Evolutionary conservation across 2,329 filamentous ascomycete genomes (phyloP), one percentile per base, ranked within the genome.

Genomic region (Pseudocercospora macadamiae): DNA sequence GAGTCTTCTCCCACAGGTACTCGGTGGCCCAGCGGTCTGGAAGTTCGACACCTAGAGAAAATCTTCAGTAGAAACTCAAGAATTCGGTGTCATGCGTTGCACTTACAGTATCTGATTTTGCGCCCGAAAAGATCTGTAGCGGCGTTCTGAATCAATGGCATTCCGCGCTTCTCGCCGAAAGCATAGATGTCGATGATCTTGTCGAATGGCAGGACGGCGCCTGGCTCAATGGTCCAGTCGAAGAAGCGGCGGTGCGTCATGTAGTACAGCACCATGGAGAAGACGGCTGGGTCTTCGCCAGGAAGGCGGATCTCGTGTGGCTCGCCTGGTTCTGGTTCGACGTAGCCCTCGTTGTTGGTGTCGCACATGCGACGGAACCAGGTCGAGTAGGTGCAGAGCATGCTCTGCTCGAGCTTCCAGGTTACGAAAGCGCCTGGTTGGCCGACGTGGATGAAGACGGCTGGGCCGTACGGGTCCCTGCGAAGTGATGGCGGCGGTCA

Each of bases 101-200:
- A 8, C n/a, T 52, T 44, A 12, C n/a, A 18, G 14, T 44, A 30
- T 16, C 54, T 55, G 18, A 66, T 59, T n/a, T 59, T 54, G 1
- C 39, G 23, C 0, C 42, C 52, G 28, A 62, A 58, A 8, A 60
- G 34, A 34, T 66, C 59, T n/a, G 23, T 14, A 14, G 36, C 53
- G 19, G 26, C 34, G 45, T 66, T 66, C 39, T 64, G 62, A 7
- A 66, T 47, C 6, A 62, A 28, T 16, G 64, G 61, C 47, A 64
- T 57, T 23, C 44, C 47, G 21, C 53, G 51, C 8, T 51, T 23
- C 7, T 54, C 32, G n/a, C 49, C 63, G 36, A 64, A 58, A 12
- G 44, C 19, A 30, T 54, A 63, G 51, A 64, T 21, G 18, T 57
- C 51, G 44, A 64, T 52, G 47, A 65, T 48, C 2, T 45, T 55